Base-by-base conservation (phyloP, 805 yeast species). In the Saccharomycopsis selenospora region DNA sequence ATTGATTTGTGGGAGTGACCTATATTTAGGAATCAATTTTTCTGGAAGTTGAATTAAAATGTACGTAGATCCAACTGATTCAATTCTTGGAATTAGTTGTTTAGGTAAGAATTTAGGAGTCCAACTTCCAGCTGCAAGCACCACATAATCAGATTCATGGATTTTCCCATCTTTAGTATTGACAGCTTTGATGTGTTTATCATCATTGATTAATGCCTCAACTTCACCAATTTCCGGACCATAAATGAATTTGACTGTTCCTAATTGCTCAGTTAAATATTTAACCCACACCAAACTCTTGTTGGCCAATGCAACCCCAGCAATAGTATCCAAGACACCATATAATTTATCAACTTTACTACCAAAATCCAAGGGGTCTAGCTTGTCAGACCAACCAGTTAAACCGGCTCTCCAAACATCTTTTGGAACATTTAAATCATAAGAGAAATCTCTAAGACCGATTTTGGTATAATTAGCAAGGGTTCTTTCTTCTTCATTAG, bases 301-400 rank as follows among this genome's bases (percentile, higher is more conserved):
- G 18, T 22, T 22, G 14, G 59, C 54, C 6, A 52, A 42, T 13
- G 52, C 24, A 30, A 56, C 27, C 3, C 57, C 49, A 13, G 51
- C 43, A 24, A 46, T 44, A 3, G 49, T 36, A 25, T 50, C 52
- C 11, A 48, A 43, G 18, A 45, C 45, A 13, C 46, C 45, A n/a
- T 20, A 11, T 14, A 47, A 33, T 2, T 36, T 20, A 7, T 44
- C 20, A 7, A 47, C 36, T n/a, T 47, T 43, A 23, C 14, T 27
- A 22, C 46, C 43, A 25, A 42, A 20, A 10, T 40, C 42, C 22
- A 46, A 14, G 7, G 47, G 47, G 36, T 49, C 45, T 20, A 49
- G 24, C 25, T 49, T 48, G 8, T 42, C 23, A 11, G 22, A 42
- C 36, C 43, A 47, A 4, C 55, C 54, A 3, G 42, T 46, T 6